Base-by-base conservation (phyloP, 1,139 yeast species). In the Hemisphaericaspora lyxosophila region DNA sequence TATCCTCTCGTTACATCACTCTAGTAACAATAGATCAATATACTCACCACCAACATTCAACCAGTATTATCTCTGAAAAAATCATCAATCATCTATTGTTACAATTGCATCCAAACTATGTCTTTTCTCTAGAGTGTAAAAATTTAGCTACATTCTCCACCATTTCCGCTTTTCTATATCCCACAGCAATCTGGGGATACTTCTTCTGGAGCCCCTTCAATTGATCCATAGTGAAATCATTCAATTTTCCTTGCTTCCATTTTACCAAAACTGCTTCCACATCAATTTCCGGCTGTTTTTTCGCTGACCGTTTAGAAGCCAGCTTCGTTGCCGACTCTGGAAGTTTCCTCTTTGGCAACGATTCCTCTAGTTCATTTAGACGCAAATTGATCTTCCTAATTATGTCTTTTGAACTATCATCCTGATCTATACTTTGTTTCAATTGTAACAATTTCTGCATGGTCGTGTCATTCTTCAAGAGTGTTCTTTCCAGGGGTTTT, bases 161-260 rank as follows among this genome's bases (percentile, higher is more conserved):
- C 50, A 74, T 50, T 25, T 67, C 80, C 13, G 53, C 64, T 49
- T 74, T 76, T 39, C 57, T 67, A 1, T 59, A 49, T 0, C 69
- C 78, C 24, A 49, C 42, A 23, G 57, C 60, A 16, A 73, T 70
- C 22, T 51, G 50, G 30, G 62, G 62, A 44, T 70, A 62, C 18
- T 57, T 54, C 19, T 51, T 54, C 32, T 64, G 62, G 41, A 68
- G 75, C 9, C 48, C 55, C 40, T 57, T 62, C 29, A 76, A 56
- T 46, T 75, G 78, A 4, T 62, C 58, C 27, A 67, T 66, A 6
- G 65, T 69, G 42, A 70, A 72, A 19, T 53, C 47, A 5, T 46
- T 36, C 57, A 75, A 59, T 4, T 50, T 49, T 25, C 62, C 54
- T 12, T 56, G 52, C 34, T 67, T 64, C 75, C 75, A 71, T 2